These are phyloP conservation scores for Chytriomyces sp. DNA, from an alignment of 192 early-diverging fungal genomes.

Conservation along the genomic window DNA sequence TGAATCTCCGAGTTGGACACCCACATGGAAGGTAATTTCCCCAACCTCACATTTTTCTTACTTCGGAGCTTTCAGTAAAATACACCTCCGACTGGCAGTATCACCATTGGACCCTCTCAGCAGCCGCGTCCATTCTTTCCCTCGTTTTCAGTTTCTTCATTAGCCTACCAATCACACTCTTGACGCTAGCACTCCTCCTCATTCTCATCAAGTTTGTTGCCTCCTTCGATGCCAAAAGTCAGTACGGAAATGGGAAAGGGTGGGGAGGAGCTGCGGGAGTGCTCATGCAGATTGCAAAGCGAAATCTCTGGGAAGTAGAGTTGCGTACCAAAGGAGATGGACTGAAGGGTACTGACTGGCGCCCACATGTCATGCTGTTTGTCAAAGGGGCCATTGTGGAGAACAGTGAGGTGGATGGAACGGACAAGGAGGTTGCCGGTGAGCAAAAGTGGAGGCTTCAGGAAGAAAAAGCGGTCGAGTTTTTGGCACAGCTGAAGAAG, in stretches of 20 bases:
- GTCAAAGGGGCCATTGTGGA: conserved; percentile 1
- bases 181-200: not conserved
- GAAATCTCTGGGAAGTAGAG: conserved; percentile 31
- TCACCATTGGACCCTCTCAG: conserved; percentile 29
- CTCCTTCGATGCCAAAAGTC: conserved; percentile 18
- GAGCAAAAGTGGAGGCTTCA: not conserved
- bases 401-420: conserved; percentile 24
- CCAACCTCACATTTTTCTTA: not conserved
- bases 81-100: not conserved
- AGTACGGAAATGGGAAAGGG: conserved; percentile 27
- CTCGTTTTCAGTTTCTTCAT: conserved; percentile 30
- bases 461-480: conserved; percentile 7
- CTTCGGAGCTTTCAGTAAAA: not conserved
- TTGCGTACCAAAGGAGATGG: not conserved
- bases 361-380: conserved; percentile 26
- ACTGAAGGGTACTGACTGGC: conserved; percentile 20
- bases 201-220: conserved; percentile 20
- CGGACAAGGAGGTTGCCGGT: not conserved
- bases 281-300: conserved; percentile 25
- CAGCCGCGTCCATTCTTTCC: conserved; percentile 10
- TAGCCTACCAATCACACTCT: not conserved
- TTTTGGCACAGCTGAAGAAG: conserved; percentile 31
- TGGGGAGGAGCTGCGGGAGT: not conserved
- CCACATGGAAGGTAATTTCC: conserved; percentile 36
- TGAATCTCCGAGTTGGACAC: conserved; percentile 31